Evolutionary conservation across 2,329 filamentous ascomycete species (phyloP).

Genomic region (Basipetospora chlamydospora): DNA sequence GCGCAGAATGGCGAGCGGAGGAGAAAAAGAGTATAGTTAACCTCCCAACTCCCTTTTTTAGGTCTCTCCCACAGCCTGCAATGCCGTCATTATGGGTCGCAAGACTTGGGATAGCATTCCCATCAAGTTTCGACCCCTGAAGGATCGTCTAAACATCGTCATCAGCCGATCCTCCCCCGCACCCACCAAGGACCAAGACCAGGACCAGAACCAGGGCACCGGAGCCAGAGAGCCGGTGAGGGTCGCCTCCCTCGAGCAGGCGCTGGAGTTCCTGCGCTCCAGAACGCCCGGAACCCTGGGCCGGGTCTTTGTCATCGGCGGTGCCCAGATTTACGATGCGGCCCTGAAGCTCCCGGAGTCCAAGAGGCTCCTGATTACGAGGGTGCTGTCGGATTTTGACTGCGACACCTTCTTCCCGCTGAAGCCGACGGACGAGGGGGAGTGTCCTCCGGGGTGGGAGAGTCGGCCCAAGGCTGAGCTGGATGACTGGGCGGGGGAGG

Average conservation of each 20-base stretch:
- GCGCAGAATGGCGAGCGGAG: not conserved
- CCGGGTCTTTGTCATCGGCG: slow-evolving; percentile 76
- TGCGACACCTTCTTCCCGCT: slow-evolving; percentile 65
- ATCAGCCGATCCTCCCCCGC: slow-evolving; percentile 40
- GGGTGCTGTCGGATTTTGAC: slow-evolving; percentile 53
- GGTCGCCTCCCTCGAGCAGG: slow-evolving; percentile 42
- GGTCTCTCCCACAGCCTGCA: slow-evolving; percentile 26
- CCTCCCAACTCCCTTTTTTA: slow-evolving; percentile 9
- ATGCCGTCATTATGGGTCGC: slow-evolving; percentile 90
- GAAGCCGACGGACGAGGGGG: slow-evolving; percentile 25
- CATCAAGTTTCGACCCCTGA: slow-evolving; percentile 60
- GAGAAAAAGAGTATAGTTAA: slow-evolving; percentile 1
- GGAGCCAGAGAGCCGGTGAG: slow-evolving; percentile 32
- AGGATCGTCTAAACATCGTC: slow-evolving; percentile 68
- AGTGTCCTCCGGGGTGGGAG: slow-evolving; percentile 32
- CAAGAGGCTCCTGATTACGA: slow-evolving; percentile 53
- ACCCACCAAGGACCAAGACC: slow-evolving; percentile 7
- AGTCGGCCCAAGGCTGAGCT: slow-evolving; percentile 36
- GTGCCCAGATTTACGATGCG: slow-evolving; percentile 67
- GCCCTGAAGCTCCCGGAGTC: slow-evolving; percentile 47
- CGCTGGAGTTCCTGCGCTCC: slow-evolving; percentile 31
- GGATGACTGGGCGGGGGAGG: slow-evolving; percentile 51
- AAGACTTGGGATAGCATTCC: slow-evolving; percentile 95
- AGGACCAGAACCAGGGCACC: too few species aligned
- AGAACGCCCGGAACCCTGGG: slow-evolving; percentile 25